These are phyloP conservation scores for Claviceps cyperi DNA, from an alignment of 2,329 filamentous ascomycete genomes.

Conservation along the genomic window DNA sequence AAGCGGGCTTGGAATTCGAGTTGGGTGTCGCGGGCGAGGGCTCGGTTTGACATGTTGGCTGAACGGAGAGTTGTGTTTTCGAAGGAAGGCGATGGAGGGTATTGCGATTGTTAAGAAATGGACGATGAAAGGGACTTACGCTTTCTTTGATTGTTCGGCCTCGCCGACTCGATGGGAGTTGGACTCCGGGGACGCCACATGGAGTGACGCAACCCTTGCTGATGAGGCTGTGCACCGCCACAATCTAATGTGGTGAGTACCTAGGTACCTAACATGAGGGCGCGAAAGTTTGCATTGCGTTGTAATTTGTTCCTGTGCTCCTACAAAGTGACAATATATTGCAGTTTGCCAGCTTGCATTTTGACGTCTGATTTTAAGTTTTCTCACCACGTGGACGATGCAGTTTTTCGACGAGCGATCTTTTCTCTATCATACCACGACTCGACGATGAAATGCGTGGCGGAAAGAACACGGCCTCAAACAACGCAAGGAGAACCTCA, in stretches of 20 bases:
- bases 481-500: background rate
- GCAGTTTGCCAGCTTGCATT: background rate
- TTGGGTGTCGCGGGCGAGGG: conserved; percentile 45
- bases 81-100: no score
- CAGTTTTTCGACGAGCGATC: background rate
- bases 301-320: no score
- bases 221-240: background rate
- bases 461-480: background rate
- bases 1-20: conserved; percentile 50
- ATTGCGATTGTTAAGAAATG: no score
- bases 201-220: conserved; percentile 4
- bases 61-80: no score
- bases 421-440: background rate
- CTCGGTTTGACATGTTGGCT: conserved; percentile 41
- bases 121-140: no score
- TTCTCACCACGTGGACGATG: background rate
- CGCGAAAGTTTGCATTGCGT: background rate
- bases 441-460: background rate
- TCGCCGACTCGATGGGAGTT: background rate
- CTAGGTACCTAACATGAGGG: background rate
- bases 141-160: background rate
- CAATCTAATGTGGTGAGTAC: no score
- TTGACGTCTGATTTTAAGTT: background rate
- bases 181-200: conserved; percentile 7
- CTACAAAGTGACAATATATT: no score